These are phyloP conservation scores for Rosa chinensis DNA, from an alignment of 306 rosid species.

Conservation along the genomic window DNA sequence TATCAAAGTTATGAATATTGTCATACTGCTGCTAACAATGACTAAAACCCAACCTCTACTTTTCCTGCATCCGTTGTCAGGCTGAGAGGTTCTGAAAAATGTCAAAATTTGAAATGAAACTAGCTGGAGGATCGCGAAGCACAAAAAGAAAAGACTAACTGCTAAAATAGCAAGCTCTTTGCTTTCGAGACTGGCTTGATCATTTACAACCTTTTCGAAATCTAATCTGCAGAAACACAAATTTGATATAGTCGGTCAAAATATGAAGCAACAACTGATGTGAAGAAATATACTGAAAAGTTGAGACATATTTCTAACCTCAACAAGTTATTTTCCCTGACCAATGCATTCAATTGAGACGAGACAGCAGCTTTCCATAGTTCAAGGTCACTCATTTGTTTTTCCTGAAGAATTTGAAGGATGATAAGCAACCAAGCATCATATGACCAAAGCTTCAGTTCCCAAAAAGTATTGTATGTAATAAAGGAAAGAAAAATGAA, in stretches of 20 bases:
- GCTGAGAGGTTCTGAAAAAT: constrained; percentile 36
- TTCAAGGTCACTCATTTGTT: constrained; percentile 49
- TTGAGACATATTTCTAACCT: constrained; percentile 45
- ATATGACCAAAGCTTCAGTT: neutral
- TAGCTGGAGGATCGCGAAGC: constrained; percentile 61
- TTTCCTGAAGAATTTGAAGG: constrained; percentile 47
- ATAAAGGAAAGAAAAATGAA: neutral
- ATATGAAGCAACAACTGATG: neutral
- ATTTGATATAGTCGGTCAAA: neutral
- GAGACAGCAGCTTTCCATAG: constrained; percentile 66
- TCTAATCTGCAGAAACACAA: constrained; percentile 50
- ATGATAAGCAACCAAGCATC: constrained; percentile 14
- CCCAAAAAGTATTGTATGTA: neutral
- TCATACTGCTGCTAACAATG: constrained; percentile 59
- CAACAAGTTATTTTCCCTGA: constrained; percentile 53
- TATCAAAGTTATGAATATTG: constrained; percentile 52
- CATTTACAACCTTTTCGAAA: constrained; percentile 45
- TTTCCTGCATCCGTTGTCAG: constrained; percentile 37
- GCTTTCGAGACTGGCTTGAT: constrained; percentile 58
- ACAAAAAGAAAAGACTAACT: constrained; percentile 58
- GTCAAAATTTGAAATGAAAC: constrained; percentile 38
- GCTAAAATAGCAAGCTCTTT: constrained; percentile 71
- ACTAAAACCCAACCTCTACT: constrained; percentile 67
- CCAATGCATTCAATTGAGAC: constrained; percentile 57
- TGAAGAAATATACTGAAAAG: neutral